Percentiles rank a stretch among this genome's conserved stretches.
These are phyloP conservation scores for Aquanectria penicillioides DNA, from an alignment of 2,329 filamentous ascomycete species.

Conservation along the genomic window DNA sequence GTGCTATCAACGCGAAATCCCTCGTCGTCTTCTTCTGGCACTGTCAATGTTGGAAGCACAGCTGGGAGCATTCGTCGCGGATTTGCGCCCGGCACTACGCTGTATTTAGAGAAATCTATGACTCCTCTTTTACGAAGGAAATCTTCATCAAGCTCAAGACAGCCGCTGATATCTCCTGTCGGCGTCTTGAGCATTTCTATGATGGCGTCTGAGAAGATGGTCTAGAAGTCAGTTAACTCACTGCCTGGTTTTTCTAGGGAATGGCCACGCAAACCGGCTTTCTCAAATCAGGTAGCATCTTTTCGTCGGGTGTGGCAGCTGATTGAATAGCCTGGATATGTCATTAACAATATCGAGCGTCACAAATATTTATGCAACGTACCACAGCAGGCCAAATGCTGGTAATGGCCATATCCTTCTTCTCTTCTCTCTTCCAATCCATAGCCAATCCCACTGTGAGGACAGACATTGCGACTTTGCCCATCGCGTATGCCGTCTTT, in stretches of 20 bases:
- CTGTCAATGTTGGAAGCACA: constrained; percentile 73
- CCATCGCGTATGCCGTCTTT: constrained; percentile 84
- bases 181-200: constrained; percentile 74
- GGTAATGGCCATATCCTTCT: constrained; percentile 77
- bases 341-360: no score
- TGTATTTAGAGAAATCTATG: constrained; percentile 78
- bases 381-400: constrained; percentile 85
- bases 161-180: constrained; percentile 72
- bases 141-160: constrained; percentile 81
- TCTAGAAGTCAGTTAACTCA: constrained; percentile 70
- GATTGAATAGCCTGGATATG: no score
- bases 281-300: no score
- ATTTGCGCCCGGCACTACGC: constrained; percentile 68
- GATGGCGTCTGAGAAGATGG: constrained; percentile 84
- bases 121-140: constrained; percentile 75
- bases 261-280: constrained; percentile 74
- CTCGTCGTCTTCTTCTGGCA: constrained; percentile 84
- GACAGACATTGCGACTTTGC: constrained; percentile 85
- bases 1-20: constrained; percentile 76
- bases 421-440: constrained; percentile 77
- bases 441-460: constrained; percentile 83
- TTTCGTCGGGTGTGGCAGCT: no score
- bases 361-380: constrained; percentile 42
- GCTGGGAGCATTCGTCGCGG: constrained; percentile 84
- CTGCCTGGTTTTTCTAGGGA: constrained; percentile 55